These are phyloP conservation scores for Eucalyptus tenuipes DNA, from an alignment of 345 rosid genomes.

Conservation along the genomic window DNA sequence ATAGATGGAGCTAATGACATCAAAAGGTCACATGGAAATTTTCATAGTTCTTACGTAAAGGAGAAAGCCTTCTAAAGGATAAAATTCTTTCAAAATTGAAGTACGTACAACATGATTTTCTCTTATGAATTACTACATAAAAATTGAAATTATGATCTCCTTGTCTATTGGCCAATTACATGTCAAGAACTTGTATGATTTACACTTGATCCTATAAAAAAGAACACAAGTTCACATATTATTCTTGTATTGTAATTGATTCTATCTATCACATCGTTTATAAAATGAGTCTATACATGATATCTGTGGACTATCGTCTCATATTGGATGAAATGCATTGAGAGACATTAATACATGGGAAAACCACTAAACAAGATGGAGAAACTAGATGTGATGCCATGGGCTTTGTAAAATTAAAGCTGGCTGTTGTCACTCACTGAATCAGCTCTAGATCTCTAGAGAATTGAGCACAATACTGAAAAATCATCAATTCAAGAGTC, in stretches of 20 bases:
- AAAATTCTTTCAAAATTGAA: not conserved
- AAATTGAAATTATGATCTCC: not conserved
- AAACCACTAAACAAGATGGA: not conserved
- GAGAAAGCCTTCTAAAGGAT: not conserved
- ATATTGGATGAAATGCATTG: not conserved
- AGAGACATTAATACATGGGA: not conserved
- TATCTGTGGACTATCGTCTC: rapidly evolving
- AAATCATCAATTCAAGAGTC: not conserved
- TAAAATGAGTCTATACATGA: not conserved
- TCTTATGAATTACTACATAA: not conserved
- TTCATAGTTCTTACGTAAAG: not conserved
- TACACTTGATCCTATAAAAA: not conserved
- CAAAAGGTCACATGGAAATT: not conserved
- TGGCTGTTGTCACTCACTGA: not conserved
- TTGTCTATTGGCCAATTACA: not conserved
- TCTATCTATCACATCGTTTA: not conserved
- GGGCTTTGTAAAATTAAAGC: not conserved
- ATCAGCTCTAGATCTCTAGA: not conserved
- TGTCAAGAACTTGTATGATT: not conserved
- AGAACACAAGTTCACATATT: not conserved
- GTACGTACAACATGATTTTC: not conserved
- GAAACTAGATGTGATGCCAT: not conserved
- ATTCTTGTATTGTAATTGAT: not conserved
- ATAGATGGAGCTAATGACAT: not conserved
- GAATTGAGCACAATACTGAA: not conserved